Base-by-base conservation (phyloP, 78 protist species). In the Capsaspora owczarzaki region DNA sequence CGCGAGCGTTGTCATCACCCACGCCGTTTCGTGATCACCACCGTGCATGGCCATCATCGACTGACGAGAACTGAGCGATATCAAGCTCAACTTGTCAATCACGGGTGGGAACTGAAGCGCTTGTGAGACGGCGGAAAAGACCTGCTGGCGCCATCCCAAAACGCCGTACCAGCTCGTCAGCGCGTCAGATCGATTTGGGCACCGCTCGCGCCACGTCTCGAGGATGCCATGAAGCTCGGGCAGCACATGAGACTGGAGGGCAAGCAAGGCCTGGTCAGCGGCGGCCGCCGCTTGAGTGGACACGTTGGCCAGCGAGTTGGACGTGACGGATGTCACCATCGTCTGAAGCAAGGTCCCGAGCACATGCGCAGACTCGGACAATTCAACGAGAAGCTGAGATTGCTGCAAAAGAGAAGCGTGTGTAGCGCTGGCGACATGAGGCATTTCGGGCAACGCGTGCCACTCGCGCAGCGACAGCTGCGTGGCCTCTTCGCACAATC, bases 181-280 rank as follows among this genome's bases (percentile, higher is more conserved):
- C 29, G 80, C 89, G 16, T 86, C 93, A 69, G 83, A 86, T 38
- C 63, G 60, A 42, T 78, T 80, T 51, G 90, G 90, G 40, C 83
- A 61, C 23, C 93, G 78, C n/a, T 86, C 90, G 23, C 89, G 61
- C 93, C 93, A 90, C 35, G 78, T 83, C 37, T 44, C 40, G 42
- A 93, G 82, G 29, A 85, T 79, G 20, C 76, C 56, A 35, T 76
- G 51, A 19, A 89, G 70, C 3, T 89, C 90, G 29, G 88, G 66
- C 4, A 38, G 22, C 14, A 14, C 2, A 3, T 19, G 10, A 25
- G 56, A 49, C 56, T 49, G 56, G 16, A 49, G 56, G 56, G 56
- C 56, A n/a, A n/a, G n/a, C n/a, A n/a, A n/a, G 10, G 66, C 25
- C 66, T 56, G 66, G 29, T 16, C 33, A 29, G 33, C 33, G 10